These are phyloP conservation scores for Esteya vermicola DNA, from an alignment of 2,329 filamentous ascomycete genomes.

Conservation along the genomic window DNA sequence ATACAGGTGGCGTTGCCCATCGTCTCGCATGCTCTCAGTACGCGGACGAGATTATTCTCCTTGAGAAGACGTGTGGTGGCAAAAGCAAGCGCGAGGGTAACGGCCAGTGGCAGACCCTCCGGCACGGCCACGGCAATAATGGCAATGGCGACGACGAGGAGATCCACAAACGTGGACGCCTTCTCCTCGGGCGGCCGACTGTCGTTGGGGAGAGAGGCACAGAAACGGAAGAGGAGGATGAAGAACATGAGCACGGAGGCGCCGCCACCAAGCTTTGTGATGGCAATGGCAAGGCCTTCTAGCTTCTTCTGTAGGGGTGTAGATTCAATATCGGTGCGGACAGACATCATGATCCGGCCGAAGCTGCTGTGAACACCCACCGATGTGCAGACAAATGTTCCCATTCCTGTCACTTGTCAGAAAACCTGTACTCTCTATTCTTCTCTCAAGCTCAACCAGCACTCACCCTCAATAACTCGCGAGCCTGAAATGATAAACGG, in stretches of 20 bases:
- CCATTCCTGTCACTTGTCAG: too few species aligned
- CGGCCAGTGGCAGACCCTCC: conserved; percentile 62
- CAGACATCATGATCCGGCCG: conserved; percentile 59
- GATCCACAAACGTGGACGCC: conserved; percentile 62
- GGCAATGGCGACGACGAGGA: conserved; percentile 65
- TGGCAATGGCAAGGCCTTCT: conserved; percentile 61
- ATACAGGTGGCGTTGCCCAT: conserved; percentile 56
- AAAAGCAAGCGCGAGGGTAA: conserved; percentile 65
- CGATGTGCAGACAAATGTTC: conserved; percentile 62
- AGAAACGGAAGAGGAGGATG: conserved; percentile 74
- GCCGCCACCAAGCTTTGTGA: conserved; percentile 61
- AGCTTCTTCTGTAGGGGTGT: conserved; percentile 67
- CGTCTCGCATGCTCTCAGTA: conserved; percentile 65
- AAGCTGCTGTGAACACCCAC: conserved; percentile 62
- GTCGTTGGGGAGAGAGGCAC: conserved; percentile 47
- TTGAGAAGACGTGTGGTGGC: conserved; percentile 65
- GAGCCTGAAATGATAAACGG: conserved; percentile 77
- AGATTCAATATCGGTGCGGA: conserved; percentile 60
- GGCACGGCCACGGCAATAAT: conserved; percentile 71
- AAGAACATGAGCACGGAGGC: conserved; percentile 71
- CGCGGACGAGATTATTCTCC: conserved; percentile 64
- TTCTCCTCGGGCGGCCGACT: conserved; percentile 50
- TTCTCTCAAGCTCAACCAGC: too few species aligned
- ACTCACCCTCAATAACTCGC: conserved; percentile 63
- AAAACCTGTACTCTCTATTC: too few species aligned